phyloP scores from a whole-genome alignment of 2,329 filamentous ascomycete genomes.

The Diaporthe sp. region DNA sequence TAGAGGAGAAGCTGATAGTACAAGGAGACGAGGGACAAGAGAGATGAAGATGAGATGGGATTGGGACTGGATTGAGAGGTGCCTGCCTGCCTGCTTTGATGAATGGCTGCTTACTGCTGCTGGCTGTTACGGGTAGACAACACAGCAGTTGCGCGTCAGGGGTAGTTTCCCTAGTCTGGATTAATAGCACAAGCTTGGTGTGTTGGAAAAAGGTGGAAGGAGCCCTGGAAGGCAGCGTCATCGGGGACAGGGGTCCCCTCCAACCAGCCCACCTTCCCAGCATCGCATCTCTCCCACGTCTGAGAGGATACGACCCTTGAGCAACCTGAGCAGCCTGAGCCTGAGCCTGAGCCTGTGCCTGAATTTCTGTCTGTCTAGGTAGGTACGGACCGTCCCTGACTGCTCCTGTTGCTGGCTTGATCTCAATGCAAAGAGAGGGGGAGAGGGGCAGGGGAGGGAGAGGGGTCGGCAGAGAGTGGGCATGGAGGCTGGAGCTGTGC shows the following conservation, averaged over 20 bases:
- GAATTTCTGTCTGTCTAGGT: too few species aligned
- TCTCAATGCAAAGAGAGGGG: too few species aligned
- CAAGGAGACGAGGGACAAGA: neutral
- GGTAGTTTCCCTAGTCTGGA: neutral
- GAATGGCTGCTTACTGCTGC: constrained; percentile 13
- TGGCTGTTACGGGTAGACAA: constrained; percentile 20
- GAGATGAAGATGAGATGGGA: neutral
- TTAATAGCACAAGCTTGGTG: neutral
- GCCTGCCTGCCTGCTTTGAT: neutral
- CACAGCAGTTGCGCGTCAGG: neutral
- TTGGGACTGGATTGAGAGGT: neutral
- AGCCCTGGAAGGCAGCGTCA: constrained; percentile 17
- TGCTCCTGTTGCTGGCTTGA: too few species aligned
- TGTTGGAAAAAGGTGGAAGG: constrained; percentile 15
- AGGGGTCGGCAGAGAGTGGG: constrained; percentile 4
- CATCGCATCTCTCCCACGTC: neutral
- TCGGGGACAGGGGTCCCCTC: constrained; percentile 10
- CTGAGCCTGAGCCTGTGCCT: too few species aligned
- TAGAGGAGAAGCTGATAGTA: neutral
- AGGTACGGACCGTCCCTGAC: too few species aligned
- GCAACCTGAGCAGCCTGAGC: neutral
- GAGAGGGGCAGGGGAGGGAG: neutral
- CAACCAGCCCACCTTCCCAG: neutral
- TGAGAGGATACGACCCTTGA: neutral
- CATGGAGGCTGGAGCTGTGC: constrained; percentile 15